Evolutionary conservation across 2,329 filamentous ascomycete species (phyloP).

Genomic region (Coniella vitis): DNA sequence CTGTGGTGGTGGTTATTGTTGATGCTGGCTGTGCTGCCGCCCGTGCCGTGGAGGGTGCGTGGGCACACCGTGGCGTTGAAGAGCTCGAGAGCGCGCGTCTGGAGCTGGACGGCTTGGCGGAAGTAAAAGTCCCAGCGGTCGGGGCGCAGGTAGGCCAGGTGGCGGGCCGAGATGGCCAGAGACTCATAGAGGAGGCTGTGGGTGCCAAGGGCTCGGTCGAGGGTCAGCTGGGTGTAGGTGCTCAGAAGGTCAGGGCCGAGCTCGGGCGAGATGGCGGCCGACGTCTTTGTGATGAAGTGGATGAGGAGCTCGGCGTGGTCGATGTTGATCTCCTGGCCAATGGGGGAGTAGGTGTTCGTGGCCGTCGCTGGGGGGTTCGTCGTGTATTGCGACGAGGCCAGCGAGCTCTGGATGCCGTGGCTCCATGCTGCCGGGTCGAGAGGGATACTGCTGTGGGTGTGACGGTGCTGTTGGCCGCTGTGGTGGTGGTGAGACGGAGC

Average conservation of each 20-base stretch:
- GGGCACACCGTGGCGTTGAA: conserved; percentile 32
- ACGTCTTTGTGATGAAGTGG: not conserved
- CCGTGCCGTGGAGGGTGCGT: no score
- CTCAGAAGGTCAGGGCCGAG: not conserved
- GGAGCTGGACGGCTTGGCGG: conserved; percentile 35
- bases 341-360: not conserved
- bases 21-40: no score
- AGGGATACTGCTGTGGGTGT: no score
- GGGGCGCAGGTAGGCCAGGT: conserved; percentile 11
- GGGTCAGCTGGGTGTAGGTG: not conserved
- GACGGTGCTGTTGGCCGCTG: no score
- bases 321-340: not conserved
- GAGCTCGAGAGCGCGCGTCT: conserved; percentile 34
- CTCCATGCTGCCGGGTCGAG: no score
- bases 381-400: no score
- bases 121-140: conserved; percentile 22
- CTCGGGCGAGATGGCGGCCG: not conserved
- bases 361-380: no score
- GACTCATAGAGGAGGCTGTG: conserved; percentile 1
- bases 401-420: no score
- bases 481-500: no score
- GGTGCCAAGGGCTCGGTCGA: not conserved
- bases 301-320: conserved; percentile 1
- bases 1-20: no score
- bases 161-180: conserved; percentile 3